Evolutionary conservation across 331 rosid species (phyloP).

Genomic region (Phaseolus coccineus): DNA sequence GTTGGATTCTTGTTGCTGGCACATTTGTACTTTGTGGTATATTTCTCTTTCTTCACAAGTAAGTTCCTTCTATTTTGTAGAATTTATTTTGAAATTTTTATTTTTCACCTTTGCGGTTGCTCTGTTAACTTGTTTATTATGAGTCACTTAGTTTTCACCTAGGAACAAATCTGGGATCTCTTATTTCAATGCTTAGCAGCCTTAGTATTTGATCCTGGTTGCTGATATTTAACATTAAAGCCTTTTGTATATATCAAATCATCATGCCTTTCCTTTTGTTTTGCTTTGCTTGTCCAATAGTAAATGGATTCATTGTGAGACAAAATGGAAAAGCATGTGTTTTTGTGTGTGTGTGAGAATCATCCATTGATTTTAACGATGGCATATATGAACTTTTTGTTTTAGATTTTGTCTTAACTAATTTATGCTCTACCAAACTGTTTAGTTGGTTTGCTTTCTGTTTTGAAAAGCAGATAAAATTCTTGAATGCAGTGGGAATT

Average conservation of each 20-base stretch:
- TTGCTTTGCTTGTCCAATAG: slow-evolving; percentile 7
- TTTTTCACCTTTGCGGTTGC: slow-evolving; percentile 15
- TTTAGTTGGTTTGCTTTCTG: slow-evolving; percentile 15
- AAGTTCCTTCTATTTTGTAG: slow-evolving; percentile 35
- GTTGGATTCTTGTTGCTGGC: slow-evolving; percentile 79
- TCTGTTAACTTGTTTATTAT: slow-evolving; percentile 1
- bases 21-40: slow-evolving; percentile 73
- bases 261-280: neutral
- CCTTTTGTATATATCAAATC: neutral
- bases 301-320: neutral
- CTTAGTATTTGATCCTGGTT: neutral
- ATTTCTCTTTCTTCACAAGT: slow-evolving; percentile 83
- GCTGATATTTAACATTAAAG: neutral
- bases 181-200: slow-evolving; percentile 17
- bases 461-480: neutral
- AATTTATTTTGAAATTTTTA: slow-evolving; percentile 9
- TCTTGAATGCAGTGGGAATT: neutral
- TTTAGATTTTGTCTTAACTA: slow-evolving; percentile 19
- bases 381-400: neutral
- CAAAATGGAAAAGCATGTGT: too few species aligned
- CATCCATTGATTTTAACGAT: neutral
- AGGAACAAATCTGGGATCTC: neutral
- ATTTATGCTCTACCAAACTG: neutral
- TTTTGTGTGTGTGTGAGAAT: neutral
- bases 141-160: slow-evolving; percentile 7